Conservation (phyloP, 805 yeast species). For the Candida orba region DNA sequence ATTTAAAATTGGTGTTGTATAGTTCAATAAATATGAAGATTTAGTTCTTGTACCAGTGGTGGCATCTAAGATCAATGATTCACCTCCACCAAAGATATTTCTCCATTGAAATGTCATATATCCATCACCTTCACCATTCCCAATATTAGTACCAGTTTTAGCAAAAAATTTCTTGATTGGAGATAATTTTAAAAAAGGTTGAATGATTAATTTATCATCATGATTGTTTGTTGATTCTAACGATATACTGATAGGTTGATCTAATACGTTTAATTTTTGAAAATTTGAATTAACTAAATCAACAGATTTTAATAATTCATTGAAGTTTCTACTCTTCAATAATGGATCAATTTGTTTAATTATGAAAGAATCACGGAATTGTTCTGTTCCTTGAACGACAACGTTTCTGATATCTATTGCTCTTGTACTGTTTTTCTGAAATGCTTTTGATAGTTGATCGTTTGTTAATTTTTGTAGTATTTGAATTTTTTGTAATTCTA, state of each 20-base stretch:
- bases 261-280: conserved; percentile 34
- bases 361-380: conserved; percentile 40
- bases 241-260: conserved; percentile 30
- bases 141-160: conserved; percentile 91
- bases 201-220: conserved; percentile 14
- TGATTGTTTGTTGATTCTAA: conserved; percentile 19
- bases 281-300: conserved; percentile 40
- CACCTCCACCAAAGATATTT: conserved; percentile 67
- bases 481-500: conserved; percentile 24
- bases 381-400: conserved; percentile 41
- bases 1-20: conserved; percentile 41
- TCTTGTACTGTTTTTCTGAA: conserved; percentile 26
- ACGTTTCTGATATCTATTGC: conserved; percentile 40
- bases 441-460: conserved; percentile 21
- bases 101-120: conserved; percentile 65
- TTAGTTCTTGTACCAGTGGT: conserved; percentile 56
- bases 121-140: conserved; percentile 96
- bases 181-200: conserved; percentile 25
- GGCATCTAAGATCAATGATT: conserved; percentile 45
- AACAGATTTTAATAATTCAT: conserved; percentile 31
- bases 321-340: conserved; percentile 33
- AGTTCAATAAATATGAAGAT: conserved; percentile 46
- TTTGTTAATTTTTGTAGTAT: conserved; percentile 25
- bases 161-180: conserved; percentile 72
- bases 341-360: conserved; percentile 42